These are phyloP conservation scores for Kurtzmaniella quercitrusa DNA, from an alignment of 1,139 yeast species.

Conservation along the genomic window DNA sequence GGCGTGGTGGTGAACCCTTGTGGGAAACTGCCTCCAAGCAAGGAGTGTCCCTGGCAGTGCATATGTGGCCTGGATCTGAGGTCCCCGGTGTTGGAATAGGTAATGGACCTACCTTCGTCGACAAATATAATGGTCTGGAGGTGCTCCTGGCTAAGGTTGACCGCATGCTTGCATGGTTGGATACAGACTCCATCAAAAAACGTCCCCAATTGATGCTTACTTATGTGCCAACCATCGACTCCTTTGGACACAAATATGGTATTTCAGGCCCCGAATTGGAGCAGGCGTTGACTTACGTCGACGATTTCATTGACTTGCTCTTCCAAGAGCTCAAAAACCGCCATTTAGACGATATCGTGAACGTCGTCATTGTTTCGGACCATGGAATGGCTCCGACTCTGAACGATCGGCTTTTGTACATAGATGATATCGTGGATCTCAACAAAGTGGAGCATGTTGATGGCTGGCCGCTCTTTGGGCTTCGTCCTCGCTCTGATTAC, in stretches of 20 bases:
- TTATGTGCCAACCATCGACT: slow-evolving; percentile 79
- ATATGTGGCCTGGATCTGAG: slow-evolving; percentile 96
- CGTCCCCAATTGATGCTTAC: slow-evolving; percentile 79
- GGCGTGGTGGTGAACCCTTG: slow-evolving; percentile 84
- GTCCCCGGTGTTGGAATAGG: slow-evolving; percentile 46
- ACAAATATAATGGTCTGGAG: slow-evolving; percentile 63
- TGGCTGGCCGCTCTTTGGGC: slow-evolving; percentile 89
- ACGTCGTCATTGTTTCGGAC: slow-evolving; percentile 76
- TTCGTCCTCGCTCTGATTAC: slow-evolving; percentile 49
- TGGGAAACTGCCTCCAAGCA: slow-evolving; percentile 77
- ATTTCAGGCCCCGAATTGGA: slow-evolving; percentile 55
- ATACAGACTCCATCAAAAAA: slow-evolving; percentile 36
- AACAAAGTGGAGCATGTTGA: slow-evolving; percentile 56
- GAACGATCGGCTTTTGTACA: slow-evolving; percentile 54
- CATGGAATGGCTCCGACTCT: slow-evolving; percentile 94
- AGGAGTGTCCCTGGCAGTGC: slow-evolving; percentile 69
- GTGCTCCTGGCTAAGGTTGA: slow-evolving; percentile 51
- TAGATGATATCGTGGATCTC: slow-evolving; percentile 65
- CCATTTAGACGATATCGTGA: slow-evolving; percentile 60
- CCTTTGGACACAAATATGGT: slow-evolving; percentile 70
- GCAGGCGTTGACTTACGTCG: slow-evolving; percentile 59
- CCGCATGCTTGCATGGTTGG: slow-evolving; percentile 65
- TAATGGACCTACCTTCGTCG: slow-evolving; percentile 51
- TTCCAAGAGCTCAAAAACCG: slow-evolving; percentile 46
- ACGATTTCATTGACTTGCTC: slow-evolving; percentile 52